These are phyloP conservation scores for Raphanus raphanistrum DNA, from an alignment of 345 rosid species.

Conservation along the genomic window DNA sequence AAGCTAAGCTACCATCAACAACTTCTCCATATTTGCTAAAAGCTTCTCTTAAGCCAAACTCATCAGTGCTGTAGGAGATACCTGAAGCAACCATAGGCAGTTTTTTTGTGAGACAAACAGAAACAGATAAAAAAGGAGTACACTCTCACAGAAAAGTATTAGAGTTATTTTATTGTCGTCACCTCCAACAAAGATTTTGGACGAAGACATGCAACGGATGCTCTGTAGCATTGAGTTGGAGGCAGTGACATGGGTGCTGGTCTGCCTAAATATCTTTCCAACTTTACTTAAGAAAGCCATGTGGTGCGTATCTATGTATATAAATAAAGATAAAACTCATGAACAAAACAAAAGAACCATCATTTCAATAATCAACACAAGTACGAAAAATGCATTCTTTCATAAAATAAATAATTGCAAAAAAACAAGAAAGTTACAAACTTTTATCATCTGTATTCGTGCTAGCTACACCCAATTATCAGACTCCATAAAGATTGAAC, in stretches of 20 bases:
- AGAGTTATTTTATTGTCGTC: not conserved
- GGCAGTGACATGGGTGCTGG: slow-evolving; percentile 44
- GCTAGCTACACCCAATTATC: too few relatives aligned
- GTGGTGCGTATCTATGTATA: not conserved
- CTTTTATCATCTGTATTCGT: too few relatives aligned
- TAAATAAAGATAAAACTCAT: too few relatives aligned
- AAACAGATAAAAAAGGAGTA: not conserved
- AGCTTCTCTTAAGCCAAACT: slow-evolving; percentile 64
- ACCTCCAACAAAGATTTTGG: slow-evolving; percentile 93
- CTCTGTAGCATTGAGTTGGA: slow-evolving; percentile 60
- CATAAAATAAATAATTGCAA: too few relatives aligned
- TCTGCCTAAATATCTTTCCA: slow-evolving; percentile 68
- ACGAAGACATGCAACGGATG: slow-evolving; percentile 75
- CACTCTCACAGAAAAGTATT: not conserved
- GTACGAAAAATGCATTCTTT: too few relatives aligned
- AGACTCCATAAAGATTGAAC: not conserved
- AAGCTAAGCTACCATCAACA: slow-evolving; percentile 57
- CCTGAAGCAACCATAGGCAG: slow-evolving; percentile 49
- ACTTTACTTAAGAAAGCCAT: slow-evolving; percentile 91
- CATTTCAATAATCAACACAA: too few relatives aligned
- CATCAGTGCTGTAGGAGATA: slow-evolving; percentile 72
- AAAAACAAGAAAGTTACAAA: too few relatives aligned
- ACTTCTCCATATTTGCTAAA: slow-evolving; percentile 87
- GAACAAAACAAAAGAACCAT: too few relatives aligned
- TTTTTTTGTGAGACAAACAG: not conserved